Evolutionary conservation across 129 eudicot species (phyloP), one percentile per base, ranked within the genome.

Genomic region (Helichrysum umbraculigerum): DNA sequence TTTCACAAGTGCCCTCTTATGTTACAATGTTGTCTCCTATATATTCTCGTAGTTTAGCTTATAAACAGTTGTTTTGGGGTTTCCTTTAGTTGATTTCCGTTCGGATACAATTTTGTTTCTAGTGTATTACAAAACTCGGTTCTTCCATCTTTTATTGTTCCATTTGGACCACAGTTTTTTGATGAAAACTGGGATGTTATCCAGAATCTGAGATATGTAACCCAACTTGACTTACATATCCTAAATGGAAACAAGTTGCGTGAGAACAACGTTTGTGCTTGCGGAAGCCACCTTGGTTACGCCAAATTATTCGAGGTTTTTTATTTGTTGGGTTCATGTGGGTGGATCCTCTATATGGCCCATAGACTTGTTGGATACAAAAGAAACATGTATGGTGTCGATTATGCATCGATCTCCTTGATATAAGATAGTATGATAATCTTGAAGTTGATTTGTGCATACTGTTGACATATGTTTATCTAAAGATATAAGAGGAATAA

Each of bases 61-160:
- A 78, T 44, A 69, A 42, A 15, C 51, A 11, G 11, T 50, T 21
- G 37, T 12, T 78, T 35, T 29, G 33, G 30, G 32, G 17, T 50
- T 20, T 52, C 17, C 37, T 35, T 41, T 28, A 52, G 83, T 63
- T 66, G 59, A 72, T 79, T 66, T 54, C 3, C 61, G 72, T 75
- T 72, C 66, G 73, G 56, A 71, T 74, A 44, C 41, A 59, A 74
- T 71, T 73, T 73, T 76, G 60, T 41, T 80, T 65, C 71, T 74
- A 66, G 35, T 75, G 78, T 52, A 65, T 57, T 30, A 17, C n/a
- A 28, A 78, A 68, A 63, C 76, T 65, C 37, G 86, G 81, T 81
- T 81, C 85, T 75, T 68, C 70, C 54, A 78, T 79, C 81, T 74
- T 80, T 65, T 75, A 21, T 73, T 71, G 81, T 81, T 86, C 75